A percentile compares a stretch with the other conserved stretches of the same genome.
Conservation (phyloP, 352 stramenopile genomes). For the Poterioochromonas sp. region DNA sequence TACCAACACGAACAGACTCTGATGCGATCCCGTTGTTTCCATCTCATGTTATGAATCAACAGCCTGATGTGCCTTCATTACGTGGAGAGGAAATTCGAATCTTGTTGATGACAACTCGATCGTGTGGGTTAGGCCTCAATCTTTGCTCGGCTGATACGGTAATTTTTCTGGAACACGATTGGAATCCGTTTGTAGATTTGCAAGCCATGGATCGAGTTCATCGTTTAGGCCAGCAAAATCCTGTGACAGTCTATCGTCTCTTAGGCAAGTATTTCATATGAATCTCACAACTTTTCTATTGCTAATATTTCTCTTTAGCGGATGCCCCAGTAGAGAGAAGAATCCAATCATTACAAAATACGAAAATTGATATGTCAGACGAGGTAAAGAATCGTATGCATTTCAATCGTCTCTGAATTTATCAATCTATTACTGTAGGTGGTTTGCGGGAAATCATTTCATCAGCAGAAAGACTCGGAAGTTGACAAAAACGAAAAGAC, state of each 20-base stretch:
- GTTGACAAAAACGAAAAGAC: too few relatives aligned
- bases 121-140: slow-evolving; percentile 89
- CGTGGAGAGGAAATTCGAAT: too few relatives aligned
- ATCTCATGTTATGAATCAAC: too few relatives aligned
- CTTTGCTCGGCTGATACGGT: slow-evolving; percentile 90
- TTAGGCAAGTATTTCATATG: too few relatives aligned
- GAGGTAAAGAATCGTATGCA: too few relatives aligned
- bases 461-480: too few relatives aligned
- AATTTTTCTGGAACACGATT: slow-evolving; percentile 94
- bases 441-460: too few relatives aligned
- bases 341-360: background rate
- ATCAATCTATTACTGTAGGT: too few relatives aligned
- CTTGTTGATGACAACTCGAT: slow-evolving; percentile 60
- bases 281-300: slow-evolving; percentile 87
- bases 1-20: background rate
- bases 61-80: too few relatives aligned
- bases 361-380: background rate
- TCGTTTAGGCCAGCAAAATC: slow-evolving; percentile 53
- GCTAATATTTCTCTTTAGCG: slow-evolving; percentile 78
- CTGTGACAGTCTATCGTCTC: slow-evolving; percentile 70
- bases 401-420: too few relatives aligned
- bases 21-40: too few relatives aligned
- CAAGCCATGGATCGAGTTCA: slow-evolving; percentile 61
- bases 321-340: background rate
- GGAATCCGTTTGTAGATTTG: slow-evolving; percentile 91